phyloP scores from a whole-genome alignment of 306 rosid genomes.

The Adenanthera pavonina region DNA sequence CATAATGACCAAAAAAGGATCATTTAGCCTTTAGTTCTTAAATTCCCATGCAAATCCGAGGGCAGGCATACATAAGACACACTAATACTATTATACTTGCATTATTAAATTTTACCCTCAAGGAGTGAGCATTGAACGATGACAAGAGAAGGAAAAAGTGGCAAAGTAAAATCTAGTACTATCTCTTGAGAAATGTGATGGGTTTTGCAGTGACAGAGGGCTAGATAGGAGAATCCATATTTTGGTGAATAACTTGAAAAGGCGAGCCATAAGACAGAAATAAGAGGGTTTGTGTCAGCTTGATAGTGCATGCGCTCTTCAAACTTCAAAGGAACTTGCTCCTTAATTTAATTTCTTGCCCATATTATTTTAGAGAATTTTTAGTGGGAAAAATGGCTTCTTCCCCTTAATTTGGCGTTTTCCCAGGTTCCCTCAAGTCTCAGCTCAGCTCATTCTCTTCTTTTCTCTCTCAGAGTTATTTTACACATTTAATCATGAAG shows the following conservation, averaged over 20 bases:
- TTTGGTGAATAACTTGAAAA: constrained; percentile 72
- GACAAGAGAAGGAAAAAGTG: constrained; percentile 61
- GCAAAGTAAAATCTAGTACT: constrained; percentile 71
- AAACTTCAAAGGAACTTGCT: constrained; percentile 49
- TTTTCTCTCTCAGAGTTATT: not conserved
- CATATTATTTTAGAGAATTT: not conserved
- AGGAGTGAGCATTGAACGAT: constrained; percentile 34
- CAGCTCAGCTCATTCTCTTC: constrained; percentile 39
- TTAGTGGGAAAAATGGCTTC: constrained; percentile 40
- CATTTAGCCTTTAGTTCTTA: constrained; percentile 37
- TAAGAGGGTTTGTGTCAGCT: constrained; percentile 56
- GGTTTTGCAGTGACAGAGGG: constrained; percentile 59
- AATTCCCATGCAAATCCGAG: constrained; percentile 55
- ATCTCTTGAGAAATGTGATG: constrained; percentile 83
- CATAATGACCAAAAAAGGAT: constrained; percentile 45
- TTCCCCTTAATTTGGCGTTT: constrained; percentile 62
- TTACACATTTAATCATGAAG: not conserved
- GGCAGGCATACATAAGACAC: not conserved
- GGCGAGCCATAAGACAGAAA: constrained; percentile 63
- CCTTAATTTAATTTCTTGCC: constrained; percentile 30
- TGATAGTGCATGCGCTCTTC: constrained; percentile 65
- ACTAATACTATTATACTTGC: not conserved
- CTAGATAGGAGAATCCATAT: constrained; percentile 62
- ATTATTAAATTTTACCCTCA: not conserved
- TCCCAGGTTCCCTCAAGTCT: constrained; percentile 51